phyloP scores from a whole-genome alignment of 345 rosid genomes.

The Salix koriyanagi region DNA sequence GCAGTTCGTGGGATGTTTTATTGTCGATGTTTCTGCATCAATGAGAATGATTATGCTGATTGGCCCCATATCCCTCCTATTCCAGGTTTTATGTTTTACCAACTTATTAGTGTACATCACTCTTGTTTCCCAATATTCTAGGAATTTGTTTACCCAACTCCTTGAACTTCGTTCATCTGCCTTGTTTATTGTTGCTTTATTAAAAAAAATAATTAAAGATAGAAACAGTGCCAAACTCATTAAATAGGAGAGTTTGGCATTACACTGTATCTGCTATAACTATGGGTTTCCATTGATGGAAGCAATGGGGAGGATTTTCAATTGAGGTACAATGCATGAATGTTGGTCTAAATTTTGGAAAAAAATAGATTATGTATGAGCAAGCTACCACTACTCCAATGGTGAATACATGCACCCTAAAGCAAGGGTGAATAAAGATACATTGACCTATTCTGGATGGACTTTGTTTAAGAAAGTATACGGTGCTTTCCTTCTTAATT shows the following conservation, averaged over 20 bases:
- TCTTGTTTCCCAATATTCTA: not conserved
- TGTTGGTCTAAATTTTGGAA: not conserved
- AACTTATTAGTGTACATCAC: not conserved
- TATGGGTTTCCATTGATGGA: not conserved
- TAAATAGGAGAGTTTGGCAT: not conserved
- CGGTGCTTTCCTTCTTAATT: not conserved
- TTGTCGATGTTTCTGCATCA: conserved; percentile 85
- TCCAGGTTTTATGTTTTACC: conserved; percentile 54
- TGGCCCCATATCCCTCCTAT: conserved; percentile 69
- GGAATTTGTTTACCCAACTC: not conserved
- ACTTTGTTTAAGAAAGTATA: not conserved
- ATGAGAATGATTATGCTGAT: conserved; percentile 58
- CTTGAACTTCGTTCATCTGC: not conserved
- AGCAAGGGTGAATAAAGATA: not conserved
- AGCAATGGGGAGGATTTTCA: not conserved
- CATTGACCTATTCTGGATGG: not conserved
- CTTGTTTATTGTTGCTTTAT: not conserved
- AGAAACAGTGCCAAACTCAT: not conserved
- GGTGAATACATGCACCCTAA: not conserved
- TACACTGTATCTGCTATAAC: not conserved
- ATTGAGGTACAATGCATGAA: not conserved
- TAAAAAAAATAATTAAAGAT: not conserved
- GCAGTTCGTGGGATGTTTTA: conserved; percentile 74
- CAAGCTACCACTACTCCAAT: not conserved
- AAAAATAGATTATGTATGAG: not conserved